A percentile compares a stretch with the other conserved stretches of the same genome.
Conservation (phyloP, 192 early-diverging fungal genomes). For the Linnemannia zychae region DNA sequence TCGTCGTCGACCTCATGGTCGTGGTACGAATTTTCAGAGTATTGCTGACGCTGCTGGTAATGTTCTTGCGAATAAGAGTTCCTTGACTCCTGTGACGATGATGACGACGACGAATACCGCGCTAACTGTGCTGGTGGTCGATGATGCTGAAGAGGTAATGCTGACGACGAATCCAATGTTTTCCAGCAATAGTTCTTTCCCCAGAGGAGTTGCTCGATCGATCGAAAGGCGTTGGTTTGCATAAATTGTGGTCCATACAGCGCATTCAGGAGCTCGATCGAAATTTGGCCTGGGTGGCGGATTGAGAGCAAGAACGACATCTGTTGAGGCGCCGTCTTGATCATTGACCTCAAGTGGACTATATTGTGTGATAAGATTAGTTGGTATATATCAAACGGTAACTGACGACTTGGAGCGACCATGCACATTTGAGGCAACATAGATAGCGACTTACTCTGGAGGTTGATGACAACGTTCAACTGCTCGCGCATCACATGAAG, state of each 20-base stretch:
- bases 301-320: constrained; percentile 49
- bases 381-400: not conserved
- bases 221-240: constrained; percentile 41
- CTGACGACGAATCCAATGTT: not conserved
- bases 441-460: constrained; percentile 29
- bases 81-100: not conserved
- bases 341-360: constrained; percentile 43
- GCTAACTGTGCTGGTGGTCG: not conserved
- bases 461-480: constrained; percentile 50
- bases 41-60: constrained; percentile 6
- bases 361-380: not conserved
- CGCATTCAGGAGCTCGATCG: constrained; percentile 40
- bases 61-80: not conserved
- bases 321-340: constrained; percentile 37
- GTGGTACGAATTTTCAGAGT: not conserved
- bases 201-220: constrained; percentile 52
- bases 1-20: not conserved
- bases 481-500: constrained; percentile 54
- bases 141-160: not conserved
- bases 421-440: not conserved
- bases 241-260: constrained; percentile 51
- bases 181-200: constrained; percentile 16
- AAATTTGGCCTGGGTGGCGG: constrained; percentile 50
- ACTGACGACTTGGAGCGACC: not conserved
- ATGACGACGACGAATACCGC: not conserved